A percentile compares a stretch with the other conserved stretches of the same genome.
Evolutionary conservation across 192 early-diverging fungal genomes (phyloP).

Genomic region (Obelidium mucronatum): DNA sequence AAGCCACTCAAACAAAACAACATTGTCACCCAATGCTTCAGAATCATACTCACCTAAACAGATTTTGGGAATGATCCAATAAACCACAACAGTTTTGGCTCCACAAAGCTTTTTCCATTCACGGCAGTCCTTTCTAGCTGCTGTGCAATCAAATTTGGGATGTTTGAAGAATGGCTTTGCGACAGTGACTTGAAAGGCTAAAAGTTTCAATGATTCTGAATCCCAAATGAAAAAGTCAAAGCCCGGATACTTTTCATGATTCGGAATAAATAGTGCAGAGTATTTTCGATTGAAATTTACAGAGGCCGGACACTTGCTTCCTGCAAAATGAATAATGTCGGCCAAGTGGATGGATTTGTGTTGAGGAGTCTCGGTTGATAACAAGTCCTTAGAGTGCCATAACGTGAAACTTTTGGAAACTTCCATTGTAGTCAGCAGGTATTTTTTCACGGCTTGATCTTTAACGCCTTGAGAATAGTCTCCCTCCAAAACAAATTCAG

Average conservation of each 20-base stretch:
- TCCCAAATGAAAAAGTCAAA: conserved; percentile 36
- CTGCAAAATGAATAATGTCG: conserved; percentile 3
- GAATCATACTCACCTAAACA: conserved; percentile 8
- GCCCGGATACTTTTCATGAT: conserved; percentile 21
- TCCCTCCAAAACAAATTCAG: conserved; percentile 13
- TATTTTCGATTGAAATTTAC: conserved; percentile 4
- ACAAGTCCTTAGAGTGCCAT: neutral
- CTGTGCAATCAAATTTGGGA: conserved; percentile 15
- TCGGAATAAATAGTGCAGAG: conserved; percentile 23
- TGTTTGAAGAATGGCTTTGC: conserved; percentile 25
- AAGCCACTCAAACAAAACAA: conserved; percentile 27
- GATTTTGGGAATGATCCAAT: neutral
- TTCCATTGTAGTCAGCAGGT: conserved; percentile 19
- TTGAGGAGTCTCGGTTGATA: neutral
- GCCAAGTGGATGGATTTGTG: neutral
- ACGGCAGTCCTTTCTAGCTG: neutral
- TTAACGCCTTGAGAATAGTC: conserved; percentile 24
- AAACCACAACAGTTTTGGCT: neutral
- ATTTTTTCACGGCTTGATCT: conserved; percentile 23
- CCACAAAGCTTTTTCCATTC: neutral
- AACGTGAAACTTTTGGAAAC: conserved; percentile 22
- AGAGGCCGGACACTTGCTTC: neutral
- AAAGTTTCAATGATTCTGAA: neutral
- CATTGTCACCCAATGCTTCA: neutral
- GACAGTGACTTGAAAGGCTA: conserved; percentile 32